A percentile compares a stretch with the other conserved stretches of the same genome.
phyloP scores from a whole-genome alignment of 2,329 filamentous ascomycete genomes.

The Trichophyton verrucosum region DNA sequence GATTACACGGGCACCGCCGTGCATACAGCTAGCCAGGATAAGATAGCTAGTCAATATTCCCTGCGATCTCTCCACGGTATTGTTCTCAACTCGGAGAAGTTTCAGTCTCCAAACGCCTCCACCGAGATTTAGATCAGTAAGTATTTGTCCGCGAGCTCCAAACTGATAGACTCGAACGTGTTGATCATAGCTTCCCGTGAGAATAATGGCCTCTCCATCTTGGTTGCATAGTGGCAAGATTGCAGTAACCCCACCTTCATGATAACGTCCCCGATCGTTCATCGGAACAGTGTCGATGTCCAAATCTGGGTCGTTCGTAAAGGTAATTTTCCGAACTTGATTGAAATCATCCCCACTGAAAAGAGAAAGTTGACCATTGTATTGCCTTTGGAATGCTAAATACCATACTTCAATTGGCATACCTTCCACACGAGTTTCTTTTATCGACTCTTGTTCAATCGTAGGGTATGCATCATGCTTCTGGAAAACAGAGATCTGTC shows the following conservation, averaged over 20 bases:
- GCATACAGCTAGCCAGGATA: conserved; percentile 86
- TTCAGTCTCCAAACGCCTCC: conserved; percentile 85
- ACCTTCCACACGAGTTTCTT: conserved; percentile 59
- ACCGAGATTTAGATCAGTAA: conserved; percentile 53
- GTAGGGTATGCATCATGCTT: conserved; percentile 31
- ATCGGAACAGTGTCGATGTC: conserved; percentile 14
- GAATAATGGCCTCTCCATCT: conserved; percentile 44
- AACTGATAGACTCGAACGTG: conserved; percentile 51
- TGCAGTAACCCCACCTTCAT: conserved; percentile 75
- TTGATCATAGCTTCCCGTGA: conserved; percentile 92
- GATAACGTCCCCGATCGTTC: conserved; percentile 44
- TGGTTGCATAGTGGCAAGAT: conserved; percentile 56
- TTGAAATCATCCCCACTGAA: conserved; percentile 32
- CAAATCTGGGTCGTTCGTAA: conserved; percentile 8
- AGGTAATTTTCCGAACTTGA: conserved; percentile 21
- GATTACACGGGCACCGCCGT: conserved; percentile 65
- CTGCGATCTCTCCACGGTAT: not conserved
- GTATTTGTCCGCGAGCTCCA: conserved; percentile 34
- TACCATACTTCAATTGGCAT: conserved; percentile 31
- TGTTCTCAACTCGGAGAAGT: conserved; percentile 23
- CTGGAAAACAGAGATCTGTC: conserved; percentile 43
- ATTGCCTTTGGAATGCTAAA: conserved; percentile 16
- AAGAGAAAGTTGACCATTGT: conserved; percentile 17
- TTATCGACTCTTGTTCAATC: conserved; percentile 39
- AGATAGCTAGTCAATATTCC: conserved; percentile 24